phyloP scores from a whole-genome alignment of 2,329 filamentous ascomycete species.

The Penicillium psychrosexuale region DNA sequence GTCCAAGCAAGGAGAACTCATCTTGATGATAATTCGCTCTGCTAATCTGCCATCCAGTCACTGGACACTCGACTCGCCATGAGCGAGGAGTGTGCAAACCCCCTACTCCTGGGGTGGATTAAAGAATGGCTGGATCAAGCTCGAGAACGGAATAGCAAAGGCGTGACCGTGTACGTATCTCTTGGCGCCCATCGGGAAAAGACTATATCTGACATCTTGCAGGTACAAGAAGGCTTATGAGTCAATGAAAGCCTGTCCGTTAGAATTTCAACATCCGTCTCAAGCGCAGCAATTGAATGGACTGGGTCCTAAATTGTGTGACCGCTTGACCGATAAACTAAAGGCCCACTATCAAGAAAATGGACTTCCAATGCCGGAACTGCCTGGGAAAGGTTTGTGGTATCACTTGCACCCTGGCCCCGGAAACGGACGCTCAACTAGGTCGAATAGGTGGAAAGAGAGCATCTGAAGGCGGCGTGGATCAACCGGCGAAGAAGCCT shows the following conservation, averaged over 20 bases:
- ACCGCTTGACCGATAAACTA: conserved; percentile 61
- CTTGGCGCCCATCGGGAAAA: background rate
- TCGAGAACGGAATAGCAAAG: conserved; percentile 66
- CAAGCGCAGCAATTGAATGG: conserved; percentile 71
- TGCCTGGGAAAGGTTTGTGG: conserved; percentile 46
- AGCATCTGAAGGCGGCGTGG: conserved; percentile 29
- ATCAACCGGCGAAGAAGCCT: conserved; percentile 54
- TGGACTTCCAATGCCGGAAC: conserved; percentile 65
- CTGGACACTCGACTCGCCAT: conserved; percentile 18
- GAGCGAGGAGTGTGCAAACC: conserved; percentile 59
- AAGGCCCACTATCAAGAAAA: conserved; percentile 61
- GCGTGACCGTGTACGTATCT: conserved; percentile 51
- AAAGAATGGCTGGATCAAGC: conserved; percentile 74
- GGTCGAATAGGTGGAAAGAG: conserved; percentile 27
- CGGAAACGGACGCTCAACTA: conserved; percentile 14
- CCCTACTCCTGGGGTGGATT: conserved; percentile 68
- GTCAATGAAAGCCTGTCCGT: conserved; percentile 71
- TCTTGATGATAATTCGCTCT: background rate
- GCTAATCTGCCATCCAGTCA: background rate
- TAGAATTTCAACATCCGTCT: conserved; percentile 68
- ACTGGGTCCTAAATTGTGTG: conserved; percentile 68
- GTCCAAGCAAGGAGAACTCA: conserved; percentile 2
- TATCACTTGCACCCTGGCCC: conserved; percentile 4
- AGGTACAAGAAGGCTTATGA: conserved; percentile 74
- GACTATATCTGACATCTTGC: conserved; percentile 7